A percentile compares a stretch with the other conserved stretches of the same genome.
Evolutionary conservation across 345 rosid genomes (phyloP).

Genomic region (Isatis tinctoria): DNA sequence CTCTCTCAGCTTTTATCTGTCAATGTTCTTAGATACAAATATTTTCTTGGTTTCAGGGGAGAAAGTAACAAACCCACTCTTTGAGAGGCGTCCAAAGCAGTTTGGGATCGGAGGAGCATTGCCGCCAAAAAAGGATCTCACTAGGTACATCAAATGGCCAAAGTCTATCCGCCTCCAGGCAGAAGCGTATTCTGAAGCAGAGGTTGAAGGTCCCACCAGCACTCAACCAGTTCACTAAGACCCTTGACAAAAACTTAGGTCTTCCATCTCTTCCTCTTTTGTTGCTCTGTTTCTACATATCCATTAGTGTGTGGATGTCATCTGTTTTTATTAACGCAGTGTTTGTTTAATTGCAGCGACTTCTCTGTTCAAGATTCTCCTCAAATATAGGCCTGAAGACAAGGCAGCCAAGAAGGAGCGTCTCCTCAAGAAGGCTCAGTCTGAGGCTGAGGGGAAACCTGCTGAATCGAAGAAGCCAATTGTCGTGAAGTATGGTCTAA

Average conservation of each 20-base stretch:
- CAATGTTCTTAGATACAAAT: background rate
- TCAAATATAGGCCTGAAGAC: slow-evolving; percentile 61
- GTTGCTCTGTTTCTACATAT: background rate
- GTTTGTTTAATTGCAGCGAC: slow-evolving; percentile 33
- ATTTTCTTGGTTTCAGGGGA: slow-evolving; percentile 36
- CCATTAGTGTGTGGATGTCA: background rate
- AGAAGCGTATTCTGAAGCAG: slow-evolving; percentile 67
- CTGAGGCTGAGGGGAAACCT: slow-evolving; percentile 51
- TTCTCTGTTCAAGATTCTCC: slow-evolving; percentile 45
- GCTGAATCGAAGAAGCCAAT: slow-evolving; percentile 53
- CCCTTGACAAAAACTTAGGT: slow-evolving; percentile 80
- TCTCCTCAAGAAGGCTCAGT: slow-evolving; percentile 49
- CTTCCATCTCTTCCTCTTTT: background rate
- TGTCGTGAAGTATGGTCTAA: slow-evolving; percentile 58
- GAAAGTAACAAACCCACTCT: slow-evolving; percentile 59
- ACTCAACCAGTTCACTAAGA: slow-evolving; percentile 72
- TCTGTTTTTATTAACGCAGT: background rate
- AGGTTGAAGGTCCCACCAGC: slow-evolving; percentile 83
- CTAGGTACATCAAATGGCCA: slow-evolving; percentile 65
- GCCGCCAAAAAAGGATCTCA: slow-evolving; percentile 76
- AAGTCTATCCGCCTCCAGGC: slow-evolving; percentile 60
- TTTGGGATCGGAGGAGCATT: slow-evolving; percentile 80
- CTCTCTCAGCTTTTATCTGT: background rate
- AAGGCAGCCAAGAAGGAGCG: slow-evolving; percentile 59
- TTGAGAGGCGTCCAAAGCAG: slow-evolving; percentile 73